A percentile compares a stretch with the other conserved stretches of the same genome.
These are phyloP conservation scores for Zarea fungicola DNA, from an alignment of 2,329 filamentous ascomycete species.

Conservation along the genomic window DNA sequence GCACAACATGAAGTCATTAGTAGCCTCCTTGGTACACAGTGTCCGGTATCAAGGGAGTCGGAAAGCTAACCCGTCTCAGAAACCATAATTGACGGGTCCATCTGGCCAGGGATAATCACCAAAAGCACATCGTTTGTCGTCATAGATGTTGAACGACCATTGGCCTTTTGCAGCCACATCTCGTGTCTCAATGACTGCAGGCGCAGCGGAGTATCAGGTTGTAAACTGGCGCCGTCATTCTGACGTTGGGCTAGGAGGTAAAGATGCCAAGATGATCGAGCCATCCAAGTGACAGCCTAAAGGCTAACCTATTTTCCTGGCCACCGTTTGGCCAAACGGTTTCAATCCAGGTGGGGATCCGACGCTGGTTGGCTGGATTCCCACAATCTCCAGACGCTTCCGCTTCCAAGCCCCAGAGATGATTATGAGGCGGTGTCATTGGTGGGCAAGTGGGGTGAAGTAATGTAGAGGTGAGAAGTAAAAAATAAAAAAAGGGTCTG, in stretches of 20 bases:
- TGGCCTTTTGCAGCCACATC: slow-evolving; percentile 6
- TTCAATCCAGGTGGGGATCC: too few species aligned
- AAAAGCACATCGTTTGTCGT: slow-evolving; percentile 8
- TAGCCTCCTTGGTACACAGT: neutral
- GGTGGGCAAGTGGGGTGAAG: neutral
- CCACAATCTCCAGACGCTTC: neutral
- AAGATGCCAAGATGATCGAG: neutral
- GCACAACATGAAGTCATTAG: neutral
- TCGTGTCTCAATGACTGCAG: neutral
- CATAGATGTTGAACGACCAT: slow-evolving; percentile 8
- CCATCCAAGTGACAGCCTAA: neutral
- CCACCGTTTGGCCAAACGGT: slow-evolving; percentile 1
- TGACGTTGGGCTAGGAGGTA: slow-evolving; percentile 5
- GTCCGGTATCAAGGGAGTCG: neutral
- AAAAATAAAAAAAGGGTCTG: neutral
- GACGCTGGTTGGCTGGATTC: neutral
- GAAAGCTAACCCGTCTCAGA: slow-evolving; percentile 3
- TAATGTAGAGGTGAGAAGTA: neutral
- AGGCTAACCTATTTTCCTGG: neutral
- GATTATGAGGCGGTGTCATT: neutral
- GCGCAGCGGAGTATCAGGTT: neutral
- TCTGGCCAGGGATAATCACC: neutral
- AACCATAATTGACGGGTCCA: neutral
- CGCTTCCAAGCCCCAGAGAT: too few species aligned
- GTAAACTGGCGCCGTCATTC: slow-evolving; percentile 3